These are phyloP conservation scores for Waltergamsia citrina DNA, from an alignment of 2,329 filamentous ascomycete genomes.

Conservation along the genomic window DNA sequence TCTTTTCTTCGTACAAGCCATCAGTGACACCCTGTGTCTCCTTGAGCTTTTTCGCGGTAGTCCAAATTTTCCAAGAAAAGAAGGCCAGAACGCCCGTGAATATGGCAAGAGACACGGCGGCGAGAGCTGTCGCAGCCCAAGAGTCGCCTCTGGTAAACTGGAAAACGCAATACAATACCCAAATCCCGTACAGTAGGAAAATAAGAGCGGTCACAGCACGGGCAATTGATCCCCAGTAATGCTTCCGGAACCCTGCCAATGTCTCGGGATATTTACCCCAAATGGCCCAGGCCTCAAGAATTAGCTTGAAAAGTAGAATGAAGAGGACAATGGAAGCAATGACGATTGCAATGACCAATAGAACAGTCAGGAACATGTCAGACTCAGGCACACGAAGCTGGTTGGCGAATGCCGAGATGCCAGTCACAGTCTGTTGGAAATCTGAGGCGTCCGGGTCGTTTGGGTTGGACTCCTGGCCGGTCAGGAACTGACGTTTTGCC, in stretches of 20 bases:
- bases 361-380: conserved; percentile 93
- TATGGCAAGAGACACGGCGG: conserved; percentile 66
- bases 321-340: conserved; percentile 76
- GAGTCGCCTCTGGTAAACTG: conserved; percentile 92
- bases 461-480: no score
- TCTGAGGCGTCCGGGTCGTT: conserved; percentile 25
- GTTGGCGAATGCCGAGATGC: conserved; percentile 77
- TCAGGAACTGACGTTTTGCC: conserved; percentile 40
- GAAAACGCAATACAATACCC: conserved; percentile 93
- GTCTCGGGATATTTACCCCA: conserved; percentile 76
- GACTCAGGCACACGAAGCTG: conserved; percentile 75
- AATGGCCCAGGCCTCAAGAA: conserved; percentile 86
- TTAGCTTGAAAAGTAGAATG: conserved; percentile 82
- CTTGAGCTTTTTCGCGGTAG: conserved; percentile 65
- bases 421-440: conserved; percentile 49
- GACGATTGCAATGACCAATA: conserved; percentile 80
- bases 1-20: conserved; percentile 78
- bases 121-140: conserved; percentile 80
- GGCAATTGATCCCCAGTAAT: conserved; percentile 90
- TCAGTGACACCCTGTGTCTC: conserved; percentile 62
- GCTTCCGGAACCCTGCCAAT: conserved; percentile 78
- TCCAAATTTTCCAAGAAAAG: conserved; percentile 79
- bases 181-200: conserved; percentile 84
- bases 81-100: conserved; percentile 77
- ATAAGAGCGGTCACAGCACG: conserved; percentile 86